phyloP scores from a whole-genome alignment of 805 yeast species.

The Lipomyces sp. region DNA sequence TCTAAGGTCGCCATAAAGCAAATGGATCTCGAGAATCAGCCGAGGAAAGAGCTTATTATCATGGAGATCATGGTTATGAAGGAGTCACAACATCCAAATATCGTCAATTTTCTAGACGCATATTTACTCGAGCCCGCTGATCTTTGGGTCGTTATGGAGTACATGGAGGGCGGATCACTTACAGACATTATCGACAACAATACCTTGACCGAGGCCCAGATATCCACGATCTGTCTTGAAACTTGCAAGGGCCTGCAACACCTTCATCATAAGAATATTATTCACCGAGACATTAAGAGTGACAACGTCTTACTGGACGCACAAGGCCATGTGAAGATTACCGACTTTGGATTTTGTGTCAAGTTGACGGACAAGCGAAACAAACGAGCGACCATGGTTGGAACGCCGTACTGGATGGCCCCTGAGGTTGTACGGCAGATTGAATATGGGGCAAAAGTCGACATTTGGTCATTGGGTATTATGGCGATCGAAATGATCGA shows the following conservation, averaged over 20 bases:
- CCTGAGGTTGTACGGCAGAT: conserved; percentile 80
- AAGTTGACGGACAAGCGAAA: conserved; percentile 68
- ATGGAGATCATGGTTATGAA: conserved; percentile 97
- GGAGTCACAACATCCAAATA: conserved; percentile 89
- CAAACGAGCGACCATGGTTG: conserved; percentile 82
- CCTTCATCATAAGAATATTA: conserved; percentile 85
- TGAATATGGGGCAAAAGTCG: conserved; percentile 78
- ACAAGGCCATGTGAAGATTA: conserved; percentile 82
- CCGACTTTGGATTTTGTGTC: conserved; percentile 90
- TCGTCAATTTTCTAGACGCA: conserved; percentile 91
- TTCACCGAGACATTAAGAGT: conserved; percentile 95
- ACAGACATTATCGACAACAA: conserved; percentile 95
- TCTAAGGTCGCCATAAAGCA: conserved; percentile 88
- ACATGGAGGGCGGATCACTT: conserved; percentile 97
- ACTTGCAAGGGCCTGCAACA: conserved; percentile 88
- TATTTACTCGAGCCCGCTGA: conserved; percentile 75
- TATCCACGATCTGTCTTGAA: conserved; percentile 85
- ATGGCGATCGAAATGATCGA: conserved; percentile 88
- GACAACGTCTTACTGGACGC: conserved; percentile 87
- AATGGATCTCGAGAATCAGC: conserved; percentile 87
- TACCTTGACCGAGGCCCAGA: conserved; percentile 77
- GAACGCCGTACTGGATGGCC: conserved; percentile 90
- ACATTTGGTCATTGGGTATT: conserved; percentile 78
- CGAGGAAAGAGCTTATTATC: conserved; percentile 89
- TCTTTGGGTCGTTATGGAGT: conserved; percentile 99